Evolutionary conservation across 73 alveolate genomes (phyloP).

Genomic region (Tetrahymena thermophila): DNA sequence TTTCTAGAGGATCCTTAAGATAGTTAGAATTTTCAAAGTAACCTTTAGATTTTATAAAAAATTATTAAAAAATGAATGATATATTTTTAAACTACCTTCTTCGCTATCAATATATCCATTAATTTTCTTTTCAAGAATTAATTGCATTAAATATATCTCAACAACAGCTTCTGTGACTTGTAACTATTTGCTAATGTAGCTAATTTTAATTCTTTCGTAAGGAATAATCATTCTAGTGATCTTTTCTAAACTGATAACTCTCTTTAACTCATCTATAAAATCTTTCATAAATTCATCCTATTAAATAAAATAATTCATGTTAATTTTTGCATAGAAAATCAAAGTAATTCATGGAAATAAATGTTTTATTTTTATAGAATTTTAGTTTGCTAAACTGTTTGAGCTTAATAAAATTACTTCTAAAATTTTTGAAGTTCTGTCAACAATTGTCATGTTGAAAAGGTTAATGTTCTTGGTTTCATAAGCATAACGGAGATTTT

Average conservation of each 20-base stretch:
- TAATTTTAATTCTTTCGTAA: slow-evolving; percentile 44
- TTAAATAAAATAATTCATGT: neutral
- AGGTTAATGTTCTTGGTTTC: slow-evolving; percentile 55
- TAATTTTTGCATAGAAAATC: neutral
- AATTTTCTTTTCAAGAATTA: slow-evolving; percentile 61
- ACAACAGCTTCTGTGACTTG: slow-evolving; percentile 47
- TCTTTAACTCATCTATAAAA: slow-evolving; percentile 55
- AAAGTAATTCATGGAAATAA: no score
- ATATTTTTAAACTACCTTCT: neutral
- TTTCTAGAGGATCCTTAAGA: neutral
- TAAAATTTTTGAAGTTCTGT: slow-evolving; percentile 12
- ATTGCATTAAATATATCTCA: slow-evolving; percentile 42
- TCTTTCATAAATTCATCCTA: slow-evolving; percentile 55
- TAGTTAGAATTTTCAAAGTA: neutral
- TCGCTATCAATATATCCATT: slow-evolving; percentile 59
- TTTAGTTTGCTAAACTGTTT: no score
- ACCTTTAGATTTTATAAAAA: neutral
- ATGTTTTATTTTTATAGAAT: no score
- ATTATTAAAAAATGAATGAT: neutral
- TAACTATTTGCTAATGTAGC: slow-evolving; percentile 43
- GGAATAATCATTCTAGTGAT: slow-evolving; percentile 54
- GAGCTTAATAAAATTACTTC: neutral
- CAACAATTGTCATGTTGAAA: slow-evolving; percentile 32
- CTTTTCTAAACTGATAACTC: slow-evolving; percentile 55
- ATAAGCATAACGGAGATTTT: slow-evolving; percentile 57